Conservation (phyloP, 768 basidiomycete genomes). For the Xerocomellus amylosporus region DNA sequence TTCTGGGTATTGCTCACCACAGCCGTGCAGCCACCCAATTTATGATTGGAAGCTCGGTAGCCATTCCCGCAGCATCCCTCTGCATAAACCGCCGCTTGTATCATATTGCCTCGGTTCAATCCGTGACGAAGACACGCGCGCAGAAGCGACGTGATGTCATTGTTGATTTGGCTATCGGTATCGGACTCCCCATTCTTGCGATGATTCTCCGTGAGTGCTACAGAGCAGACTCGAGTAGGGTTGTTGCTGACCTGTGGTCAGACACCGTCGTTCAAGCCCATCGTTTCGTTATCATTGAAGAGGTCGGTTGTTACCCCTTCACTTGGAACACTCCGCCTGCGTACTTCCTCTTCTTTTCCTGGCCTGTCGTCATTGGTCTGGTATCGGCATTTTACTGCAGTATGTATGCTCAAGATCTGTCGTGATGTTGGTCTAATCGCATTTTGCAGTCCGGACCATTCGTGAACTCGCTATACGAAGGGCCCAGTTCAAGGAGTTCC, state of each 20-base stretch:
- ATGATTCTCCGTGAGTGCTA: constrained; percentile 44
- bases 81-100: constrained; percentile 39
- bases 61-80: constrained; percentile 30
- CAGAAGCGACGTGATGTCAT: constrained; percentile 42
- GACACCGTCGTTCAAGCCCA: constrained; percentile 52
- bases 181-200: constrained; percentile 45
- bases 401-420: constrained; percentile 19
- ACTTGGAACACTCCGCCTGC: constrained; percentile 36
- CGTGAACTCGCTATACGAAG: constrained; percentile 32
- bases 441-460: constrained; percentile 26
- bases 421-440: background rate
- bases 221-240: too few relatives aligned
- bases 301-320: constrained; percentile 45
- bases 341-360: constrained; percentile 34
- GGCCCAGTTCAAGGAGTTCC: constrained; percentile 36
- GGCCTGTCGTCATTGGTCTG: constrained; percentile 43
- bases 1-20: background rate
- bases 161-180: constrained; percentile 44
- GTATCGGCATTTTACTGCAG: constrained; percentile 40
- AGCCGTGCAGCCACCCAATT: constrained; percentile 16
- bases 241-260: constrained; percentile 14
- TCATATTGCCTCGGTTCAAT: constrained; percentile 38
- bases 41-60: constrained; percentile 10
- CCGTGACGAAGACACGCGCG: constrained; percentile 48
- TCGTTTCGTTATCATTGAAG: constrained; percentile 49